Percentiles rank a stretch among this genome's conserved stretches.
These are phyloP conservation scores for Quercus phellos DNA, from an alignment of 331 rosid genomes.

Conservation along the genomic window DNA sequence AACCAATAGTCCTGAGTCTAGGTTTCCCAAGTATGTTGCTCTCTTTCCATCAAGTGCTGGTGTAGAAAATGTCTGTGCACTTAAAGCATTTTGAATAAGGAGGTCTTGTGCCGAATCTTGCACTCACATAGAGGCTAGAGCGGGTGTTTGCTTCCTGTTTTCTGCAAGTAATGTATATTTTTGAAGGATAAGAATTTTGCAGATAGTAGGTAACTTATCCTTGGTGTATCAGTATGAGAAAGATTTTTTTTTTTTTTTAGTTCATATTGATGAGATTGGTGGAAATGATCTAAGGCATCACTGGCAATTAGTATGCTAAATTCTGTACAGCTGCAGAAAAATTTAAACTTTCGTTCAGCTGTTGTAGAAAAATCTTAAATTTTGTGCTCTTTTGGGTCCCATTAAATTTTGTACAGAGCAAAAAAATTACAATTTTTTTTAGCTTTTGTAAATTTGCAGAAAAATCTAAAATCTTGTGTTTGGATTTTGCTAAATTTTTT, in stretches of 20 bases:
- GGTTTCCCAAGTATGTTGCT: not conserved
- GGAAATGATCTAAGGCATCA: not conserved
- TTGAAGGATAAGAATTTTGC: not conserved
- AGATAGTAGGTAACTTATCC: not conserved
- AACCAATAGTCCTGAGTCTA: not conserved
- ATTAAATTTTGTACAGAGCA: not conserved
- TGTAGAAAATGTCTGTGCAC: not conserved
- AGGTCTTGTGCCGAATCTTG: not conserved
- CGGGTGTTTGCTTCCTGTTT: not conserved
- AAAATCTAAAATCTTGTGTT: not conserved
- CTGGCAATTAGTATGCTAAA: not conserved
- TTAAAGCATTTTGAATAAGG: not conserved
- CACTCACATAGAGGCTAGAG: not conserved
- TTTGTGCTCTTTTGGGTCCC: not conserved
- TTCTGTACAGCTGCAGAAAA: not conserved
- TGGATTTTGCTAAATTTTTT: not conserved
- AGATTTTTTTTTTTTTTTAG: too few relatives aligned
- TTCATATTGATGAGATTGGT: too few relatives aligned
- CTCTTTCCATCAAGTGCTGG: not conserved
- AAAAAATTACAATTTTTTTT: too few relatives aligned
- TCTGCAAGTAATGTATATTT: not conserved
- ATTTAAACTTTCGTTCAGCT: not conserved
- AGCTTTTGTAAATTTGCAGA: too few relatives aligned
- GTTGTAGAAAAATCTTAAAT: not conserved
- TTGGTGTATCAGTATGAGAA: not conserved